phyloP scores from a whole-genome alignment of 2,329 filamentous ascomycete species.

The Paraphoma chrysanthemicola region DNA sequence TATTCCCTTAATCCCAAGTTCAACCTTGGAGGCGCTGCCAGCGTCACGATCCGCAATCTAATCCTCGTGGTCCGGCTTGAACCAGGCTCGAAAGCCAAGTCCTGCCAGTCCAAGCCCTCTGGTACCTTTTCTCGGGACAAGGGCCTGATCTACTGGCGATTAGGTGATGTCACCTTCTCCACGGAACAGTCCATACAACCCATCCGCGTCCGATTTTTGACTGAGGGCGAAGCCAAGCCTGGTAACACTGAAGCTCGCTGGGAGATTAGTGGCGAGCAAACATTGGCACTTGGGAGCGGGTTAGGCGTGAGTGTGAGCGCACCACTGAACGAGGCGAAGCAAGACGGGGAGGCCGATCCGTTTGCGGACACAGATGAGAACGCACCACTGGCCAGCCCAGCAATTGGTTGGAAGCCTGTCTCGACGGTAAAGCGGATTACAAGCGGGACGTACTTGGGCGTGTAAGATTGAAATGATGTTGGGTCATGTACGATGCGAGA shows the following conservation, averaged over 20 bases:
- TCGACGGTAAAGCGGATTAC: conserved; percentile 44
- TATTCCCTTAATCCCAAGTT: conserved; percentile 84
- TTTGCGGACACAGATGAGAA: conserved; percentile 70
- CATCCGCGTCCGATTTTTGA: conserved; percentile 82
- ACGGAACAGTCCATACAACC: conserved; percentile 69
- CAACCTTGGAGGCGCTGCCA: conserved; percentile 43
- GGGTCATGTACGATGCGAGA: not conserved
- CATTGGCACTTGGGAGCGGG: conserved; percentile 62
- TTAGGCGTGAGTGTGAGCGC: conserved; percentile 62
- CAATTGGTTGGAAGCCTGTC: conserved; percentile 42
- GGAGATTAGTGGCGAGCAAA: conserved; percentile 67
- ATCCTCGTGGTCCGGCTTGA: conserved; percentile 76
- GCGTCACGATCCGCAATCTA: conserved; percentile 75
- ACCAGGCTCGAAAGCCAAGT: conserved; percentile 64
- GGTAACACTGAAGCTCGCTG: conserved; percentile 84
- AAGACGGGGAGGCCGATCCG: conserved; percentile 64
- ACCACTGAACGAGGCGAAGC: conserved; percentile 49
- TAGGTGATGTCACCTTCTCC: conserved; percentile 74
- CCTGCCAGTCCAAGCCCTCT: conserved; percentile 77
- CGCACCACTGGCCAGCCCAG: conserved; percentile 28
- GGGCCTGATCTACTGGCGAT: conserved; percentile 79
- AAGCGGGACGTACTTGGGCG: conserved; percentile 47
- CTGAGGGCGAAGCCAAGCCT: conserved; percentile 73
- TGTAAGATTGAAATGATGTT: conserved; percentile 20
- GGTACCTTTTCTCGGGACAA: conserved; percentile 82